Conservation (phyloP, 495 filamentous ascomycete species). For the Trichoderma parareesei region DNA sequence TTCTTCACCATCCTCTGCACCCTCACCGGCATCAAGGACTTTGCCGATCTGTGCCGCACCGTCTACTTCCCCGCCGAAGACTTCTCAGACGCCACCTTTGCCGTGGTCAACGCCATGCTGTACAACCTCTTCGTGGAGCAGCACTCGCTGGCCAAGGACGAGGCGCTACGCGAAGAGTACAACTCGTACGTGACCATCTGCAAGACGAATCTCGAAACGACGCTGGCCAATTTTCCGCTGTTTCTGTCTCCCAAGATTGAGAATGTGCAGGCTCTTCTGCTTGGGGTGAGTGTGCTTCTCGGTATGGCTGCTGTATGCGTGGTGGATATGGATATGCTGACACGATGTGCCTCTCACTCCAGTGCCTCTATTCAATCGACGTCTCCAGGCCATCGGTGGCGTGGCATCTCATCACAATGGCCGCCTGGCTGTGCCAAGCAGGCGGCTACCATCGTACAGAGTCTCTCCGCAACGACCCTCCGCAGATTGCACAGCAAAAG, state of each 20-base stretch:
- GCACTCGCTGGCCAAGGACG: conserved; percentile 27
- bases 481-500: conserved; percentile 29
- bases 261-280: conserved; percentile 49
- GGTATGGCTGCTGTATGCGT: not conserved
- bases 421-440: conserved; percentile 52
- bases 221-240: conserved; percentile 48
- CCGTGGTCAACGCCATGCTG: conserved; percentile 48
- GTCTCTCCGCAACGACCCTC: conserved; percentile 40
- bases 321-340: not conserved
- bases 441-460: conserved; percentile 55
- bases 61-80: conserved; percentile 54
- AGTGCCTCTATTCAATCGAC: conserved; percentile 50
- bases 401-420: conserved; percentile 52
- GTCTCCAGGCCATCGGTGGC: conserved; percentile 54
- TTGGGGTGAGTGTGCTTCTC: conserved; percentile 40
- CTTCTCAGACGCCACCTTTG: conserved; percentile 45
- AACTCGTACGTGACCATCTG: conserved; percentile 36
- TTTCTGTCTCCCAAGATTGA: conserved; percentile 50
- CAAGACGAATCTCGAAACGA: conserved; percentile 50
- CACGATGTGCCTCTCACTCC: not conserved
- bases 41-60: conserved; percentile 49
- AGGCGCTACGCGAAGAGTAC: conserved; percentile 24
- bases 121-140: conserved; percentile 50
- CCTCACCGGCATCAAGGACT: conserved; percentile 42
- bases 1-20: conserved; percentile 33